These are phyloP conservation scores for Fusarium agapanthi DNA, from an alignment of 2,329 filamentous ascomycete species.

Conservation along the genomic window DNA sequence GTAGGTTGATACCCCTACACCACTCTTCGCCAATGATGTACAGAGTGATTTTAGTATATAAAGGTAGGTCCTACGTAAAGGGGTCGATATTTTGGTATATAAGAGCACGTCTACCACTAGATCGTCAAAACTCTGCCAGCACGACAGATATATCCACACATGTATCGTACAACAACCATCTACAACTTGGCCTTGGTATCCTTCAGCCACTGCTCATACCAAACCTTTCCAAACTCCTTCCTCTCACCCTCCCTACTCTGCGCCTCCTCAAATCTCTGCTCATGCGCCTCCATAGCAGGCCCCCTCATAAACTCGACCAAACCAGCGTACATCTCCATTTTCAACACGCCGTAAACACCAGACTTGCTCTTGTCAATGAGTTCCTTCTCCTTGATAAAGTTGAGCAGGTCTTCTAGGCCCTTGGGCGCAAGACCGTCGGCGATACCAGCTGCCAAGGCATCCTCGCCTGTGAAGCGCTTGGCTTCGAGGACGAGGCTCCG, in stretches of 20 bases:
- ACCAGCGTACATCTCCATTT: slow-evolving; percentile 79
- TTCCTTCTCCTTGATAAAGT: slow-evolving; percentile 66
- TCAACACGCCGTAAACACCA: slow-evolving; percentile 75
- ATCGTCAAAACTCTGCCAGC: not conserved
- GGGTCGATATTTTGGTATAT: not conserved
- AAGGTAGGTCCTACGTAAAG: not conserved
- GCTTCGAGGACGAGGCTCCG: slow-evolving; percentile 78
- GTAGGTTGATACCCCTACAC: not conserved
- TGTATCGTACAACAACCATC: not conserved
- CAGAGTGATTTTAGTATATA: not conserved
- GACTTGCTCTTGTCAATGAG: slow-evolving; percentile 69
- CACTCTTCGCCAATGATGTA: not conserved
- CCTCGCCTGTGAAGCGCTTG: slow-evolving; percentile 68
- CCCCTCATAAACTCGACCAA: slow-evolving; percentile 66
- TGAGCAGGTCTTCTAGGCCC: slow-evolving; percentile 69
- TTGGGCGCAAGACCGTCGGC: slow-evolving; percentile 71
- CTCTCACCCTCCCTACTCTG: slow-evolving; percentile 53
- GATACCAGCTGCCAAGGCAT: slow-evolving; percentile 72
- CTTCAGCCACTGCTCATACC: slow-evolving; percentile 59
- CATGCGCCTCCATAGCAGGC: slow-evolving; percentile 58
- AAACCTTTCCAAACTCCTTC: slow-evolving; percentile 54
- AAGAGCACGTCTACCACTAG: not conserved
- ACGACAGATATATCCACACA: not conserved
- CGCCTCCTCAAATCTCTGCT: slow-evolving; percentile 57
- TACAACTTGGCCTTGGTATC: slow-evolving; percentile 53